phyloP scores from a whole-genome alignment of 23 red algal species.

The Gracilaria caudata region DNA sequence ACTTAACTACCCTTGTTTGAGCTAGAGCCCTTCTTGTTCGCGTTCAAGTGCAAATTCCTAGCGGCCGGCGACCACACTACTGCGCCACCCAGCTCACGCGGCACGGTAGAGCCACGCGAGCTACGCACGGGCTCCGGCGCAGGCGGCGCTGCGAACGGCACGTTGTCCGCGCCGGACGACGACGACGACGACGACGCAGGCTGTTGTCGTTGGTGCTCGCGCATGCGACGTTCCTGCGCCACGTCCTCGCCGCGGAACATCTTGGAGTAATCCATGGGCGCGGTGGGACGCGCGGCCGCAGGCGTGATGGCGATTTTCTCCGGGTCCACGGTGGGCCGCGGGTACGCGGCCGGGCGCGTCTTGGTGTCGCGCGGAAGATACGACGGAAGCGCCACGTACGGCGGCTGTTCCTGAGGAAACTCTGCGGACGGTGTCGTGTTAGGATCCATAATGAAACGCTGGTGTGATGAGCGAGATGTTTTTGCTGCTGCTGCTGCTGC shows the following conservation, averaged over 20 bases:
- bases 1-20: background rate
- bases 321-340: slow-evolving; percentile 15
- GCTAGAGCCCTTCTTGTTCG: background rate
- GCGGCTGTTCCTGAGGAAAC: background rate
- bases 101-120: slow-evolving; percentile 13
- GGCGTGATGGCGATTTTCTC: slow-evolving; percentile 29
- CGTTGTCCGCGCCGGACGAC: background rate
- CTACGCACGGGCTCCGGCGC: background rate
- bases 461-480: background rate
- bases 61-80: slow-evolving; percentile 20
- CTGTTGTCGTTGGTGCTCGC: slow-evolving; percentile 19
- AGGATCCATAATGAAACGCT: background rate
- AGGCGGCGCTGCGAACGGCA: background rate
- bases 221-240: slow-evolving; percentile 7
- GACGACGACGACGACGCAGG: background rate
- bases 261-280: slow-evolving; percentile 6
- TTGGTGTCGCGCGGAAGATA: slow-evolving; percentile 21
- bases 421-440: background rate
- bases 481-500: background rate
- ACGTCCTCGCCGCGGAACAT: slow-evolving; percentile 12
- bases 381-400: slow-evolving; percentile 9
- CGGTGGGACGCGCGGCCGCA: background rate
- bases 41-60: background rate
- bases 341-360: slow-evolving; percentile 7
- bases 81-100: background rate